Conservation (phyloP, 371 early-diverging fungal species). For the Blakeslea trispora region DNA sequence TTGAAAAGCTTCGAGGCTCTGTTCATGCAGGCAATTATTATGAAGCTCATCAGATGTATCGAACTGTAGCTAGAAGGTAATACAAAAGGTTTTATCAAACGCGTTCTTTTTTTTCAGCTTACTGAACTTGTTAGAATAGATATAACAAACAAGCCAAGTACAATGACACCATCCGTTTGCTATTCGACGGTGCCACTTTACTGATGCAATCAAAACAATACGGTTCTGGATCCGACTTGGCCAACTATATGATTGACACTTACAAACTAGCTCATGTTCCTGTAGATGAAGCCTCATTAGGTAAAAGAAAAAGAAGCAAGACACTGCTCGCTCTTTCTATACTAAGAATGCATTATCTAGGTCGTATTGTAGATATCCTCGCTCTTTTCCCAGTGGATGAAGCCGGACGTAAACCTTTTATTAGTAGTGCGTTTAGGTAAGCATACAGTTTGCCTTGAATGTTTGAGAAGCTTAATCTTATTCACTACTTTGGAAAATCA, state of each 20-base stretch:
- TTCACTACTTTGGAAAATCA: background rate
- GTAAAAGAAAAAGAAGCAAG: constrained; percentile 39
- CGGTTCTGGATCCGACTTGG: constrained; percentile 86
- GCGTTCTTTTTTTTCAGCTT: background rate
- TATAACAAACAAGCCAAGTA: constrained; percentile 84
- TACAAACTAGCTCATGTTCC: constrained; percentile 70
- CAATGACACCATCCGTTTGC: constrained; percentile 74
- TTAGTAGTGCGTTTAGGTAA: constrained; percentile 50
- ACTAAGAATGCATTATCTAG: constrained; percentile 27
- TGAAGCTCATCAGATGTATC: constrained; percentile 93
- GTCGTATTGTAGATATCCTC: constrained; percentile 62
- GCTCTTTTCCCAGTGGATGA: constrained; percentile 43
- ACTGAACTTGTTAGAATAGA: constrained; percentile 38
- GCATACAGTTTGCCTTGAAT: background rate
- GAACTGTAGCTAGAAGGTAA: constrained; percentile 86
- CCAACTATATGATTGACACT: constrained; percentile 77
- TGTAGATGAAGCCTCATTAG: constrained; percentile 72
- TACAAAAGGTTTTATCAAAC: background rate
- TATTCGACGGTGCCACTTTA: constrained; percentile 76
- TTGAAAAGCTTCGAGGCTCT: constrained; percentile 66
- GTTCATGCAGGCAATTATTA: constrained; percentile 86
- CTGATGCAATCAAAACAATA: constrained; percentile 79
- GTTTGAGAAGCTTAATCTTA: no score
- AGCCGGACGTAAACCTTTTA: constrained; percentile 46
- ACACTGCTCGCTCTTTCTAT: background rate